Evolutionary conservation across 768 basidiomycete genomes (phyloP), one percentile per base, ranked within the genome.

Genomic region (Russula olivacea): DNA sequence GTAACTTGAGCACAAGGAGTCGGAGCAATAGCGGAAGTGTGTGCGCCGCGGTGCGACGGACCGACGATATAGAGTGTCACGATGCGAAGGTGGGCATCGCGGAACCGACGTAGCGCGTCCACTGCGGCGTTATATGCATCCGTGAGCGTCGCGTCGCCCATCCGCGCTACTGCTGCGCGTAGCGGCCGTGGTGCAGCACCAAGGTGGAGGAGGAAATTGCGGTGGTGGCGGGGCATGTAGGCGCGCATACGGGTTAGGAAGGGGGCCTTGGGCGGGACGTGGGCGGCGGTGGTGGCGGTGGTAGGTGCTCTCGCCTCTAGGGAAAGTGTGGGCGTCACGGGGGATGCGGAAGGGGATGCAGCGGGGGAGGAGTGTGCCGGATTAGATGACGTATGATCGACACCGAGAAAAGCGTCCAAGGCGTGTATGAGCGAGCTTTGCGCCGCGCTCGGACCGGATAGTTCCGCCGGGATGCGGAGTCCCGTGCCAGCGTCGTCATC

Each of bases 181-280:
- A 85, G 71, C 1, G 81, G 77, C 4, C 81, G 80, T 14, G 78
- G 79, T 61, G 71, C 75, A n/a, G 73, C 70, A 7, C 74, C 68
- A 40, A 86, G 78, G 69, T 84, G 82, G 7, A 71, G 71, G 15
- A 86, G 76, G 76, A 85, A 86, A 15, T 77, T 73, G 23, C 84
- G 81, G 70, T 85, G 83, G 61, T 80, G 78, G 2, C 79, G 76
- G 0, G 85, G 84, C 84, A 86, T 85, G 74, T 86, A 85, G 23
- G 72, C 68, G 62, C 80, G 74, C 83, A 84, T 84, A 53, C 83
- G 78, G 50, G 73, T 71, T 64, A 86, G 76, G 76, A 84, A 85
- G 0, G 72, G 60, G 0, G 6, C 19, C 17, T 55, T 40, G 15
- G 64, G 58, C 25, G 56, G 54, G 32, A 40, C 23, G n/a, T 43